Evolutionary conservation across 202 grass and related monocot species (phyloP), one percentile per base, ranked within the genome.

Genomic region (Schoenoplectus triqueter): DNA sequence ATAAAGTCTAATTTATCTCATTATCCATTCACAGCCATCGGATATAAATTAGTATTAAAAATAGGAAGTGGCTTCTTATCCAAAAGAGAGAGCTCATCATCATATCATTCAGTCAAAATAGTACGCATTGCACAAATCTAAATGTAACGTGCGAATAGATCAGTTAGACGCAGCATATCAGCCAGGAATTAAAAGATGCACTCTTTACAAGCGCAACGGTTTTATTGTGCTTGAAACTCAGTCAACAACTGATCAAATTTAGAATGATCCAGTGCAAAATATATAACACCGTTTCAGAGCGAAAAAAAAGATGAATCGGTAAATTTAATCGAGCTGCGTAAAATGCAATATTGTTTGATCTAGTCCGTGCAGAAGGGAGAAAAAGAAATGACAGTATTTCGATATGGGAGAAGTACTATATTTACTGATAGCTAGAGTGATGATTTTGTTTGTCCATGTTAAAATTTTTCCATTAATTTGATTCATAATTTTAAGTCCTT

Each of bases 401-500:
- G 17, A 70, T 70, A 5, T 17, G 14, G 14, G 66, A 83, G 70
- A 18, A 49, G 15, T 55, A 51, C 47, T 73, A 51, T 83, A 83
- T 83, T 59, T 71, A 83, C 81, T 70, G 22, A 83, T 47, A 66
- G 14, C 56, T 59, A 18, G n/a, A 70, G 46, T 83, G 17, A 60
- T 79, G 4, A 79, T 79, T 56, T 79, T 79, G 22, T 79, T 79
- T 44, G 31, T 79, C 14, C 55, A 83, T 57, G 65, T 81, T 82
- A 62, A 82, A 82, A 13, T 56, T 17, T 55, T 57, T 56, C 44
- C 21, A 64, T 80, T 67, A 54, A 80, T 67, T 51, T 66, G 73
- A 67, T 86, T 69, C 73, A 77, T 66, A 59, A 56, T 57, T 79
- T 69, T 76, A 19, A 82, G 64, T 82, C 15, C 66, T 65, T 61